Percentiles rank a stretch among this genome's conserved stretches.
These are phyloP conservation scores for Hericium coralloides DNA, from an alignment of 768 basidiomycete species.

Conservation along the genomic window DNA sequence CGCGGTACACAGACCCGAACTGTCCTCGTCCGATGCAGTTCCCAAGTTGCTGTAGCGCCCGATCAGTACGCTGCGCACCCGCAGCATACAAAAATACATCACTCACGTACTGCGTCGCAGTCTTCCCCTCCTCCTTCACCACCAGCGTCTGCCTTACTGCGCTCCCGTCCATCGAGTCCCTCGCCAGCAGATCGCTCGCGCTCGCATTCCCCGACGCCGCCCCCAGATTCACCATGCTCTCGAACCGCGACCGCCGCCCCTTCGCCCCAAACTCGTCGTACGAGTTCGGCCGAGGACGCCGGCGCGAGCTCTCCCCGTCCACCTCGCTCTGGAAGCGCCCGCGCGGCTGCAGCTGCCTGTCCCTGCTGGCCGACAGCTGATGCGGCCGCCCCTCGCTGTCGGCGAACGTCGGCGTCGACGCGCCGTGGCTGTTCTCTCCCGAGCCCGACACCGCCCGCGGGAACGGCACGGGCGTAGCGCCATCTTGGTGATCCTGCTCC, in stretches of 20 bases:
- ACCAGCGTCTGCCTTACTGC: conserved; percentile 61
- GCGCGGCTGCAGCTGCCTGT: conserved; percentile 36
- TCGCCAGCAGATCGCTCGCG: conserved; percentile 55
- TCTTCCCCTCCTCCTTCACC: conserved; percentile 73
- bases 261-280: conserved; percentile 56
- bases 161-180: conserved; percentile 58
- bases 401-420: conserved; percentile 2
- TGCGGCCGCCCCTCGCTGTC: not conserved
- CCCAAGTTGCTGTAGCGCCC: conserved; percentile 75
- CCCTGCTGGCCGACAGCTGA: conserved; percentile 6
- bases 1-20: conserved; percentile 93
- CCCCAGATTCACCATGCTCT: conserved; percentile 62
- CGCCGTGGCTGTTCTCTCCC: conserved; percentile 32
- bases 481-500: conserved; percentile 7
- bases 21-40: conserved; percentile 97
- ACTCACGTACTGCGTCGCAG: conserved; percentile 76
- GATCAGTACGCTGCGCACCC: not conserved
- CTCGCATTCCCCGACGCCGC: conserved; percentile 41
- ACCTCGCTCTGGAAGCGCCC: conserved; percentile 71
- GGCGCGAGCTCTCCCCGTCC: conserved; percentile 43
- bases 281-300: conserved; percentile 53
- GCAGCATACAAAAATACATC: conserved; percentile 2
- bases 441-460: conserved; percentile 52
- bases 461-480: conserved; percentile 49
- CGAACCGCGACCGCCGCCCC: conserved; percentile 52